phyloP scores from a whole-genome alignment of 2,329 filamentous ascomycete species.

The Cladophialophora immunda region DNA sequence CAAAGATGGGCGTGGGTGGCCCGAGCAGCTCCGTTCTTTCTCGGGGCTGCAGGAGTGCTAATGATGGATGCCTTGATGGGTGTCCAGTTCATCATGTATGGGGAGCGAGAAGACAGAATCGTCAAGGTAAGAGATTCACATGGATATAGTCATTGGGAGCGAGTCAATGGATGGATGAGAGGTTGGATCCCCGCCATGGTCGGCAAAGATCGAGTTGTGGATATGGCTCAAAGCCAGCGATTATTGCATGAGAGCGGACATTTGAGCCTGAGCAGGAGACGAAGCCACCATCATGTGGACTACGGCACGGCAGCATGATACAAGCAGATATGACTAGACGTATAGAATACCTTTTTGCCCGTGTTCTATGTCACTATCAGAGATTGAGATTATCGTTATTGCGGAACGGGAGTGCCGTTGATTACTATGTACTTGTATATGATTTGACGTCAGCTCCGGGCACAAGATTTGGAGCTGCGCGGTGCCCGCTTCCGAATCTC shows the following conservation, averaged over 20 bases:
- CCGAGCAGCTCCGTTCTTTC: slow-evolving; percentile 69
- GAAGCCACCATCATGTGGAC: slow-evolving; percentile 31
- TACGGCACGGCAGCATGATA: slow-evolving; percentile 34
- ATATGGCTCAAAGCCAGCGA: slow-evolving; percentile 41
- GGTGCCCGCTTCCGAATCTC: not conserved
- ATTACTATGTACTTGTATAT: not conserved
- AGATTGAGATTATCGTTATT: not conserved
- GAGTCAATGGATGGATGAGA: slow-evolving; percentile 71
- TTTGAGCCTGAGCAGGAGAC: slow-evolving; percentile 30
- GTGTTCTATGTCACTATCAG: not conserved
- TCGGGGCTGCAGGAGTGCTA: slow-evolving; percentile 71
- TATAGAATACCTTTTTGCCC: not conserved
- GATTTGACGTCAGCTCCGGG: slow-evolving; percentile 9
- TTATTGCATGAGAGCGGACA: slow-evolving; percentile 38
- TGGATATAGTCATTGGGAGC: slow-evolving; percentile 60
- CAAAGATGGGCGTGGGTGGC: slow-evolving; percentile 64
- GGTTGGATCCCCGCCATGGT: slow-evolving; percentile 68
- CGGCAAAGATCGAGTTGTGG: slow-evolving; percentile 46
- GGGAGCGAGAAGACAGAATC: slow-evolving; percentile 57
- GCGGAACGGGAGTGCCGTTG: not conserved
- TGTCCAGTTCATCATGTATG: slow-evolving; percentile 69
- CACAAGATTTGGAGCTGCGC: not conserved
- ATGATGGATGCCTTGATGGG: slow-evolving; percentile 69
- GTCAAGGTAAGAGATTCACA: slow-evolving; percentile 58
- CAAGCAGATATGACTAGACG: not conserved